Conservation (phyloP, 2,329 filamentous ascomycete species). For the Furcasterigmium sp. region DNA sequence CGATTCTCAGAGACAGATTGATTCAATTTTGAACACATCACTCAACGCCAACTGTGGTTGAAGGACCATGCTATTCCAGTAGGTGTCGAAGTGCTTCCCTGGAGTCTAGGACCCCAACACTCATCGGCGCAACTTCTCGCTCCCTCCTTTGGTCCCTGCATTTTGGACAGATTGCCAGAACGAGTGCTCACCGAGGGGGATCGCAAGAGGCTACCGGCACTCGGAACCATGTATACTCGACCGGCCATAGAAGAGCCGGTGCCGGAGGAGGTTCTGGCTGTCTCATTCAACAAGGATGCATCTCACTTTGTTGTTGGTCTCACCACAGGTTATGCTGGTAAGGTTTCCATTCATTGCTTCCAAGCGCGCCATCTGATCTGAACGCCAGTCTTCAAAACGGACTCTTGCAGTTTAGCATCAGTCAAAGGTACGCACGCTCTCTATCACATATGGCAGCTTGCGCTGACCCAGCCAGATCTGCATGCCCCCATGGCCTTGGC, state of each 20-base stretch:
- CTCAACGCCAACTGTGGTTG: too few species aligned
- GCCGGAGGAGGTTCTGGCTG: slow-evolving; percentile 71
- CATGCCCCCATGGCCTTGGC: slow-evolving; percentile 77
- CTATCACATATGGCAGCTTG: neutral
- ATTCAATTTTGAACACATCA: too few species aligned
- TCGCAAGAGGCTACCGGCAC: neutral
- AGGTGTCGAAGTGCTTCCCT: too few species aligned
- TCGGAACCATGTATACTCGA: slow-evolving; percentile 74
- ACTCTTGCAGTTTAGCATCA: slow-evolving; percentile 57
- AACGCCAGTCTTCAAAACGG: slow-evolving; percentile 65
- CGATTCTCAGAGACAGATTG: too few species aligned
- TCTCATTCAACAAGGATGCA: slow-evolving; percentile 78
- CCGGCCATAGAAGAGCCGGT: slow-evolving; percentile 75
- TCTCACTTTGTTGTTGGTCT: slow-evolving; percentile 85
- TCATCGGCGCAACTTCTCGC: too few species aligned
- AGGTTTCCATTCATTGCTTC: too few species aligned
- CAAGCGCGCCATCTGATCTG: too few species aligned
- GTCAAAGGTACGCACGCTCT: neutral
- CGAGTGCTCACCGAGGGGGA: too few species aligned
- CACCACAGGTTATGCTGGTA: slow-evolving; percentile 76
- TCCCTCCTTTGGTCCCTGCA: too few species aligned
- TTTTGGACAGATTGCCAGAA: too few species aligned
- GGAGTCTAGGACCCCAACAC: too few species aligned
- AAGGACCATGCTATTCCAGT: too few species aligned
- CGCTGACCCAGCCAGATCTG: slow-evolving; percentile 51